phyloP scores from a whole-genome alignment of 352 stramenopile genomes.

The Phytopythium montanum region DNA sequence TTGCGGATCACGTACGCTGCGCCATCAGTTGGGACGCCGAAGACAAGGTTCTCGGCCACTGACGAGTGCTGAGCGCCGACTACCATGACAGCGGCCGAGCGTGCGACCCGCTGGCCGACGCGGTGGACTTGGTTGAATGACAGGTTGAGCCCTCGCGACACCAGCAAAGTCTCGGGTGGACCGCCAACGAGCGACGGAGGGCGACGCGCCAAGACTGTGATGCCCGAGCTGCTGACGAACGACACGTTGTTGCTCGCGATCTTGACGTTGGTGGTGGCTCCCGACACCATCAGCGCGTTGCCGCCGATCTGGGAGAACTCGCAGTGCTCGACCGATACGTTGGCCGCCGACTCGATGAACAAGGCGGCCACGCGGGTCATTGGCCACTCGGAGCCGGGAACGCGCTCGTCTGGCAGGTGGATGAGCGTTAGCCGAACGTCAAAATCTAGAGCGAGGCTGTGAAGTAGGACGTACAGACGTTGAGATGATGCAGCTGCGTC shows the following conservation, averaged over 20 bases:
- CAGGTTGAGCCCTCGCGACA: slow-evolving; percentile 37
- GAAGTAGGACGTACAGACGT: slow-evolving; percentile 41
- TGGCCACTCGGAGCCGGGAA: slow-evolving; percentile 43
- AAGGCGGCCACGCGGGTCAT: slow-evolving; percentile 56
- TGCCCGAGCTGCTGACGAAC: slow-evolving; percentile 47
- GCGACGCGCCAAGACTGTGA: slow-evolving; percentile 38
- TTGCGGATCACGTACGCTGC: slow-evolving; percentile 38
- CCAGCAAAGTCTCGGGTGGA: slow-evolving; percentile 26
- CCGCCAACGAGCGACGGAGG: neutral
- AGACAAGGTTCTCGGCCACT: slow-evolving; percentile 59
- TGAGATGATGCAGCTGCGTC: slow-evolving; percentile 51
- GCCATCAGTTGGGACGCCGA: slow-evolving; percentile 20
- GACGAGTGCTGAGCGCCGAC: slow-evolving; percentile 42
- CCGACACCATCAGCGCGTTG: slow-evolving; percentile 68
- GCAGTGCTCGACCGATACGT: slow-evolving; percentile 50
- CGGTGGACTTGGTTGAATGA: slow-evolving; percentile 80
- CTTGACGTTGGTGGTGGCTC: slow-evolving; percentile 41
- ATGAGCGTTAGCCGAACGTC: neutral
- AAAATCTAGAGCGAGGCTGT: neutral
- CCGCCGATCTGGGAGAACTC: slow-evolving; percentile 67
- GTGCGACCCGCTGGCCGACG: slow-evolving; percentile 42
- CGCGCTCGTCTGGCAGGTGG: slow-evolving; percentile 20
- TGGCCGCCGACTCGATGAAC: slow-evolving; percentile 54
- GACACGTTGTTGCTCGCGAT: slow-evolving; percentile 73
- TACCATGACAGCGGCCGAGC: slow-evolving; percentile 54